phyloP scores from a whole-genome alignment of 2,329 filamentous ascomycete genomes.

The Aspergillus texensis region DNA sequence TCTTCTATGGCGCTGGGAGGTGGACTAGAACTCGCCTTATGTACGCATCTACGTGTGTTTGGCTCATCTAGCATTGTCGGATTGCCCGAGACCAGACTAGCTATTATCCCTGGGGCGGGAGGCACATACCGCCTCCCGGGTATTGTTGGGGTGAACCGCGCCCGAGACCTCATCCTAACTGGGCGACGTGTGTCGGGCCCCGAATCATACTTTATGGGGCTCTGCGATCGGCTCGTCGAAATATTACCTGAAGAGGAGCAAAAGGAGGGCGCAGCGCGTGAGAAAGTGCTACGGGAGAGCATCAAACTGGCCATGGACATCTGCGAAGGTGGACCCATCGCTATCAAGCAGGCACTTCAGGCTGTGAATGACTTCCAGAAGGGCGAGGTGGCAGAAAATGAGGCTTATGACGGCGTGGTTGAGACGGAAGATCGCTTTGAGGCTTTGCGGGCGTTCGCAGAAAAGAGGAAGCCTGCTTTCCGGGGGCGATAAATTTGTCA shows the following conservation, averaged over 20 bases:
- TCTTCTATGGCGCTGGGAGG: slow-evolving; percentile 86
- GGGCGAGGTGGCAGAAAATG: slow-evolving; percentile 78
- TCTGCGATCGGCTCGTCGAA: slow-evolving; percentile 89
- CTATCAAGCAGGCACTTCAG: slow-evolving; percentile 74
- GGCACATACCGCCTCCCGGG: slow-evolving; percentile 85
- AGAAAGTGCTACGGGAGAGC: slow-evolving; percentile 72
- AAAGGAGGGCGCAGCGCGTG: slow-evolving; percentile 62
- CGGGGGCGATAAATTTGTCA: slow-evolving; percentile 54
- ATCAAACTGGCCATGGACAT: slow-evolving; percentile 81
- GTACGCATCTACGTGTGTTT: slow-evolving; percentile 87
- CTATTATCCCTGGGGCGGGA: slow-evolving; percentile 92
- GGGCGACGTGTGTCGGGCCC: slow-evolving; percentile 80
- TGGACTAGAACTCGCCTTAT: slow-evolving; percentile 88
- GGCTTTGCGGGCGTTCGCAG: slow-evolving; percentile 80
- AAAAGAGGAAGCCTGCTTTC: slow-evolving; percentile 73
- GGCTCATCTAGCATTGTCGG: slow-evolving; percentile 76
- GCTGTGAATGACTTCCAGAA: slow-evolving; percentile 70
- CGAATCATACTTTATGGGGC: slow-evolving; percentile 88
- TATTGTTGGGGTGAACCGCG: slow-evolving; percentile 76
- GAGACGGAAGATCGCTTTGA: slow-evolving; percentile 84
- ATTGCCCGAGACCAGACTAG: slow-evolving; percentile 87
- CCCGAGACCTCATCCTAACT: slow-evolving; percentile 88
- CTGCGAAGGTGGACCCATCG: slow-evolving; percentile 85
- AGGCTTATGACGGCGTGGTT: slow-evolving; percentile 82
- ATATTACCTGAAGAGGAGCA: slow-evolving; percentile 59